Evolutionary conservation across 192 early-diverging fungal genomes (phyloP), one percentile per base, ranked within the genome.

Genomic region (Oehlia diaphana): DNA sequence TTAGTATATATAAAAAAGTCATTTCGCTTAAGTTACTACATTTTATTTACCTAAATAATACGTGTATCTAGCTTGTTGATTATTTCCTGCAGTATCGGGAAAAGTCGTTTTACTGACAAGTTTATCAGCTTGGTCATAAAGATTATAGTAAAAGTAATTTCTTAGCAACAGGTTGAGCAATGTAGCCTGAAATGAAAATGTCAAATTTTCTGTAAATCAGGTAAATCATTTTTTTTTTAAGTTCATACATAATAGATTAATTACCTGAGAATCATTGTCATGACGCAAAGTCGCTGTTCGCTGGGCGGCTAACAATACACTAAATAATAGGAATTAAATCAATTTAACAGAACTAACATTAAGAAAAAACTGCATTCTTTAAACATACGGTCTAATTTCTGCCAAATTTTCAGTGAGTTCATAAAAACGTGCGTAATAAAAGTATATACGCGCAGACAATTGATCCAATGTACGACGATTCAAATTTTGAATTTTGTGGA

Each of bases 91-190:
- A 42, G 89, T 89, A 69, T 95, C 92, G 0, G 98, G 97, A 87
- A 98, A 98, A 14, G 85, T 90, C 26, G 93, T 89, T 88, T 98
- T 99, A 21, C 95, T 93, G 0, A 97, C 93, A 44, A 99, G 92
- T 82, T 98, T 95, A 84, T 98, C 97, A 16, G 98, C 98, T 83
- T 98, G 97, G 61, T 99, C 98, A 77, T 94, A 96, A n/a, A 97
- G 90, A 81, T 98, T 98, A 88, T 94, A 92, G 80, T 95, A 89
- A 75, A 99, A 91, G 82, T 97, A 97, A 85, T 95, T 97, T 85
- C 95, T 91, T 65, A 99, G 87, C 21, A 99, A 81, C 23, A 97
- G 83, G 79, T 98, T 99, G 70, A 99, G 84, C 61, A 99, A 79
- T 44, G 94, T 95, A 13, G 94, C 95, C 89, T 95, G 79, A 3